Conservation (phyloP, 1,284 basidiomycete genomes). For the Neolentinus lepideus region DNA sequence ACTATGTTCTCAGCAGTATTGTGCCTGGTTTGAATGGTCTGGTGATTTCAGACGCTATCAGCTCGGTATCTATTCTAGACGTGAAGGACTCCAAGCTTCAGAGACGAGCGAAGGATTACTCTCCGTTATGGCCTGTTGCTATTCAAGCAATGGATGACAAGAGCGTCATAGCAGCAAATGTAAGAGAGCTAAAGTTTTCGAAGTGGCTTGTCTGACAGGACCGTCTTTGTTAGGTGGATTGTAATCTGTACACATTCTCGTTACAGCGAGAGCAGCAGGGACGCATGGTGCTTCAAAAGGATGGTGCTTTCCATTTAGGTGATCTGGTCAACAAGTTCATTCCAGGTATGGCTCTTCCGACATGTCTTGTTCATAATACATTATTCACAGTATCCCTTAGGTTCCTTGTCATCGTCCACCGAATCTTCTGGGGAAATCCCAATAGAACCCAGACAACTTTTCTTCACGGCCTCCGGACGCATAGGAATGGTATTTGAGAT, state of each 20-base stretch:
- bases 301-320: constrained; percentile 62
- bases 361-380: not conserved
- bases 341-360: constrained; percentile 33
- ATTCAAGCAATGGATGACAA: constrained; percentile 47
- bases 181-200: constrained; percentile 28
- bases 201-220: not conserved
- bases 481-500: constrained; percentile 77
- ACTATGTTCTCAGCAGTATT: constrained; percentile 69
- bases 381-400: constrained; percentile 20
- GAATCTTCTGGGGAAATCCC: constrained; percentile 27
- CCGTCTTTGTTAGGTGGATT: constrained; percentile 43
- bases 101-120: constrained; percentile 71
- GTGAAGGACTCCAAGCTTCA: constrained; percentile 39
- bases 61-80: constrained; percentile 71
- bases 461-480: constrained; percentile 75
- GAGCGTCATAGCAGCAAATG: constrained; percentile 72
- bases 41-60: constrained; percentile 75
- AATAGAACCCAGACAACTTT: constrained; percentile 59
- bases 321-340: constrained; percentile 69
- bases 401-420: constrained; percentile 28
- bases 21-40: constrained; percentile 43
- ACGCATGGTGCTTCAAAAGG: constrained; percentile 39
- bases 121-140: constrained; percentile 64
- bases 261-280: constrained; percentile 34
- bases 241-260: constrained; percentile 72